These are phyloP conservation scores for Fonsecaea nubica DNA, from an alignment of 2,329 filamentous ascomycete genomes.

Conservation along the genomic window DNA sequence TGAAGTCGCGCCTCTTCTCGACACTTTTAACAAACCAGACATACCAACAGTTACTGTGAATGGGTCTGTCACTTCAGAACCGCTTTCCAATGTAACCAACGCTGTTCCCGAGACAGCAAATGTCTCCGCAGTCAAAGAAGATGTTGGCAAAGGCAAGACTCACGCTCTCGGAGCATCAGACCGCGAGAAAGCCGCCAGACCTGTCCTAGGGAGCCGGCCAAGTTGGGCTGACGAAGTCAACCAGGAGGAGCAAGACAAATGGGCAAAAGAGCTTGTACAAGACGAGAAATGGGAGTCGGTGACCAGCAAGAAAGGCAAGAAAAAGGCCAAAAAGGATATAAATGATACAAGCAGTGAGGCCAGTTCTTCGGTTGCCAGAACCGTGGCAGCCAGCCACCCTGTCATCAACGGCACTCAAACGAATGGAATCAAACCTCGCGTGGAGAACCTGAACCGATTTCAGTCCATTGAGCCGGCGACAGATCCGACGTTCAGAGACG, in stretches of 20 bases:
- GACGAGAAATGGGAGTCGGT: constrained; percentile 68
- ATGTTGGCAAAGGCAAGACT: constrained; percentile 32
- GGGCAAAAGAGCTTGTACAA: constrained; percentile 53
- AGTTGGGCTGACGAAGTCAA: constrained; percentile 58
- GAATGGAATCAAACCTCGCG: constrained; percentile 24
- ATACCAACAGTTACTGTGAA: constrained; percentile 18
- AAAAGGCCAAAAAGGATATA: constrained; percentile 53
- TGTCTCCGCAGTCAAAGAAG: constrained; percentile 24
- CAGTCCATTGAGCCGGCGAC: constrained; percentile 30
- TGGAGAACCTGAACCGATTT: constrained; percentile 36
- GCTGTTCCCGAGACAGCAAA: constrained; percentile 17
- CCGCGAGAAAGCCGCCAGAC: constrained; percentile 30
- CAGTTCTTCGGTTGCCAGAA: constrained; percentile 40
- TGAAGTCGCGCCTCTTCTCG: constrained; percentile 46
- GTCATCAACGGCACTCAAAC: constrained; percentile 30
- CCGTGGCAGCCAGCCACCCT: constrained; percentile 14
- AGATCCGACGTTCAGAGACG: constrained; percentile 32
- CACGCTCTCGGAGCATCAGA: constrained; percentile 30
- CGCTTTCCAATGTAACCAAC: constrained; percentile 24
- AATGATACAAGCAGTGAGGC: constrained; percentile 53
- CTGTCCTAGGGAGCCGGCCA: constrained; percentile 40
- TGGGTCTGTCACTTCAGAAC: constrained; percentile 31
- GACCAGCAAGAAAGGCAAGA: constrained; percentile 63
- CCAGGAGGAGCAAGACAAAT: constrained; percentile 68
- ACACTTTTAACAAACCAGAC: constrained; percentile 50